Base-by-base conservation (phyloP, 257 asterid species). In the Solanum appendiculatum region DNA sequence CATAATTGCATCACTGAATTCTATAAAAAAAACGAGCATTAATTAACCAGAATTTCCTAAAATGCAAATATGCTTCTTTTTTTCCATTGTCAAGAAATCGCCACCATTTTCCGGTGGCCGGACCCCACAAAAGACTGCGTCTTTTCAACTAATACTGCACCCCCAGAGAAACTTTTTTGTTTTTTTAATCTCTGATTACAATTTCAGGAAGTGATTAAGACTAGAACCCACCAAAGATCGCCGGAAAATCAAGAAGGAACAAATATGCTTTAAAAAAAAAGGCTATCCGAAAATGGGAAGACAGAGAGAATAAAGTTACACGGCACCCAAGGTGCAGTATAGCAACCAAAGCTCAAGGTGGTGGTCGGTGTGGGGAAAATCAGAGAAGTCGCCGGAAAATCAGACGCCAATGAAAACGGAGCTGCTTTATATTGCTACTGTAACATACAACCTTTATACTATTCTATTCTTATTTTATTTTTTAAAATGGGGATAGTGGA, bases 331-430 rank as follows among this genome's bases (percentile, higher is more conserved):
- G 88, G 87, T 39, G 75, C 86, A 86, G 92, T 88, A 78, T 90
- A 92, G 90, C 85, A 89, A 89, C 84, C 82, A 84, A 31, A 89
- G 91, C 91, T 86, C 91, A 90, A 87, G 96, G 93, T 88, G 89
- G 89, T 58, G 91, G 77, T 4, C 7, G 58, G 80, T 37, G 88
- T 82, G 68, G 88, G 89, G 90, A 92, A 90, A 92, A 92, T 89
- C 98, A 91, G 63, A 46, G 86, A 84, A 90, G 86, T 87, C 93
- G 98, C 96, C 97, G 95, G 95, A 88, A 92, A 93, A 87, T 86
- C 89, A 88, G 95, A 88, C 88, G 91, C 90, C 91, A 87, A 87
- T 63, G 60, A 88, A 87, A 89, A 54, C 88, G 87, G 92, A 77
- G 90, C 63, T 56, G 66, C 66, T 56, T 56, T 56, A 20, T 56